Evolutionary conservation across 2,329 filamentous ascomycete species (phyloP), one percentile per base, ranked within the genome.

Genomic region (Coleophoma crateriformis): DNA sequence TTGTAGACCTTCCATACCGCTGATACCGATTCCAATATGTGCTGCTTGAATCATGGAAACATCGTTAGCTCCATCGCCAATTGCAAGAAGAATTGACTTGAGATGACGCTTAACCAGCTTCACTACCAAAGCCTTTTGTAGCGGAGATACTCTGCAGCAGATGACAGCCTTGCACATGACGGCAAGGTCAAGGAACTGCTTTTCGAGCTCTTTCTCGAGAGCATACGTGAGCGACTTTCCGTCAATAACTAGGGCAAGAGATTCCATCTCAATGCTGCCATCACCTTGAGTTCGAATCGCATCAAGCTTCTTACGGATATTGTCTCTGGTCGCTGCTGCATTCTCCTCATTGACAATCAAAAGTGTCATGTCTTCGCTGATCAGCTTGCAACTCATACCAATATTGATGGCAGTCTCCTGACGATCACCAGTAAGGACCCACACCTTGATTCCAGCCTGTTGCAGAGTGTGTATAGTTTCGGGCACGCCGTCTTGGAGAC

Each of bases 21-120:
- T 96, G 68, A 99, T 99, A 69, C 94, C 94, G 41, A 99, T 89
- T 56, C 94, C 94, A 57, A 99, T 95, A 66, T 99, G 94, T 12
- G 94, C 94, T 11, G 94, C 94, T 73, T 99, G 94, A 49, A 99
- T 99, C 94, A 99, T 99, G 15, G 92, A 96, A n/a, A 99, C 94
- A 64, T 99, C 94, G 70, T 99, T 99, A 43, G 94, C 94, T 57
- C 94, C 94, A 62, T 99, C 94, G 58, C 94, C 94, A 66, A 99
- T 96, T 46, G 94, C 94, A 46, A 99, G 82, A 47, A 96, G 82
- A 58, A 99, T 90, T 12, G 90, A 83, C 65, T 96, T 88, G 58
- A 94, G 81, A 67, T 96, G 89, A 58, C 82, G 81, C 58, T 97
- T 99, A 64, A 99, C 94, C 57, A 97, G 82, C 74, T 99, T 99